Percentiles rank a stretch among this genome's conserved stretches.
These are phyloP conservation scores for Carex littledalei DNA, from an alignment of 176 grass and related monocot species.

Conservation along the genomic window DNA sequence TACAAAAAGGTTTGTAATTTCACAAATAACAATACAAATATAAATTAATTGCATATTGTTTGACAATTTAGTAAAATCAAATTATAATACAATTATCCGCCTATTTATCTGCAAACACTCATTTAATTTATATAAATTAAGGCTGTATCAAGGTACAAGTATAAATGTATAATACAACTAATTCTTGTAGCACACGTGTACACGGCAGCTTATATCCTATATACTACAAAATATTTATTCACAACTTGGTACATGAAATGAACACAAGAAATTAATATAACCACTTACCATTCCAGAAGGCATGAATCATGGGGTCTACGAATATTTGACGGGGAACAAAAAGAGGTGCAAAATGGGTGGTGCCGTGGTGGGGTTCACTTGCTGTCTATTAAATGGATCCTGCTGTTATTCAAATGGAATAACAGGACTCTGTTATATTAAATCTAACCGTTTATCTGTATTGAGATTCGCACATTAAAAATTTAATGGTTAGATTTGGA, in stretches of 20 bases:
- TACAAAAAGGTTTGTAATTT: neutral
- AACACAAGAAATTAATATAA: neutral
- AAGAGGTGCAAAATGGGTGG: neutral
- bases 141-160: neutral
- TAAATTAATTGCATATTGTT: neutral
- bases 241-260: neutral
- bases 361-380: neutral
- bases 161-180: neutral
- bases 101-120: neutral
- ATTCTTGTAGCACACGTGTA: neutral
- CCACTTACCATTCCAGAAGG: neutral
- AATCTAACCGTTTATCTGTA: no score
- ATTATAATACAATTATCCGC: neutral
- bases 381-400: neutral
- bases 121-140: neutral
- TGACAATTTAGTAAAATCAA: neutral
- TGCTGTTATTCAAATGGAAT: no score
- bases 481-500: no score
- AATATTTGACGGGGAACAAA: neutral
- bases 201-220: neutral
- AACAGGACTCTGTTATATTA: no score
- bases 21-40: neutral
- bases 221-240: neutral
- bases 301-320: neutral
- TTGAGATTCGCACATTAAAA: no score